Evolutionary conservation across 441 rosid genomes (phyloP), one percentile per base, ranked within the genome.

Genomic region (Eutrema salsugineum): DNA sequence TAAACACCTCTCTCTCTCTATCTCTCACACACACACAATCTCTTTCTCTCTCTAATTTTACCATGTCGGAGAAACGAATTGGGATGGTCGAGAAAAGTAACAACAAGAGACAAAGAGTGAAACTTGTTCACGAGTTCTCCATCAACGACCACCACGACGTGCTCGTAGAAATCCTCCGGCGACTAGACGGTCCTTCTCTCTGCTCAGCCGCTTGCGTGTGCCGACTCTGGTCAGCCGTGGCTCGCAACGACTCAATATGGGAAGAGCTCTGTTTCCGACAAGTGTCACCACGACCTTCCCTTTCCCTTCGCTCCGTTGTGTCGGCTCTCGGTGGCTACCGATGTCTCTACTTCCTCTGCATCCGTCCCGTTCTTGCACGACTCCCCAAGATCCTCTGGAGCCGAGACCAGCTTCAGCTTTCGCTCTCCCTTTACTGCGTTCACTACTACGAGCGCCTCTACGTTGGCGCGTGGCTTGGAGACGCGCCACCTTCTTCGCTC

Each of bases 241-340:
- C 89, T 70, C 83, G 89, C 32, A 79, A 79, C 73, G 97, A 93
- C 77, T 82, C 93, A 10, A 78, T 88, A 48, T 93, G 98, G 98
- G 98, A 93, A 76, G 80, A 87, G 79, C 89, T 91, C 69, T 93
- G 98, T 82, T 86, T 93, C 82, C 85, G 88, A 71, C 94, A 88
- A 77, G 81, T 84, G 8, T 70, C 82, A 5, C 88, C 95, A 30
- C 85, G 87, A 11, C 88, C 97, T 11, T 68, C 94, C 3, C 66
- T 83, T 46, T 68, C 79, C 44, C 80, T 88, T 28, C 88, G 96
- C 28, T 85, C 91, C 1, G 86, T 93, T 24, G 89, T 89, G n/a
- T 76, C 78, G 11, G 94, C 98, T 27, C 97, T 93, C 11, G 98
- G 97, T 3, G 98, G 98, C 4, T 89, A 85, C 80, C 79, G 88